phyloP scores from a whole-genome alignment of 768 basidiomycete species.

The Kwoniella botswanensis region DNA sequence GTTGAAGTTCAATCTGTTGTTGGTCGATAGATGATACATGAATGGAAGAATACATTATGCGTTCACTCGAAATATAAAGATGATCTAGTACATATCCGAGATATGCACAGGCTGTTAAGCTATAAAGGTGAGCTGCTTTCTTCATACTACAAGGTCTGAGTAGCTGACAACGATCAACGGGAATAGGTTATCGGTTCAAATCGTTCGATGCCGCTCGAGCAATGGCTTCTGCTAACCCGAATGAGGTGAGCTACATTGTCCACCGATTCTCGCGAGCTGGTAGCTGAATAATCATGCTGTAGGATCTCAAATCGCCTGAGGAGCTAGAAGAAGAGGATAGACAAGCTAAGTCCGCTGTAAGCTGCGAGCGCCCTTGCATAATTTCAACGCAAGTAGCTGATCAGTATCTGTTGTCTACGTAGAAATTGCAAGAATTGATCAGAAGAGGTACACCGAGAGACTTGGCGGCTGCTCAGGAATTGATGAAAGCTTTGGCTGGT shows the following conservation, averaged over 20 bases:
- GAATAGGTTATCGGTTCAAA: constrained; percentile 61
- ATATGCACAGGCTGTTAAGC: constrained; percentile 91
- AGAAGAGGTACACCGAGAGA: constrained; percentile 94
- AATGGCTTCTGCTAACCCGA: constrained; percentile 57
- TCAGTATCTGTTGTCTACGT: neutral
- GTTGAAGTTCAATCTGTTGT: neutral
- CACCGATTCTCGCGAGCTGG: neutral
- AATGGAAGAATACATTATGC: constrained; percentile 95
- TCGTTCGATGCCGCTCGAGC: constrained; percentile 59
- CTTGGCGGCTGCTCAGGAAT: constrained; percentile 90
- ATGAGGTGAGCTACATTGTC: constrained; percentile 51
- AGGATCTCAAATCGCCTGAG: constrained; percentile 92
- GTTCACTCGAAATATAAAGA: constrained; percentile 88
- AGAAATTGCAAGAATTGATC: constrained; percentile 97
- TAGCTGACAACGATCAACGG: neutral
- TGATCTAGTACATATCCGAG: constrained; percentile 92
- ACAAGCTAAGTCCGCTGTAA: constrained; percentile 81
- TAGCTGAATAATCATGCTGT: neutral
- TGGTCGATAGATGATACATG: constrained; percentile 69
- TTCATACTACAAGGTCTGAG: neutral
- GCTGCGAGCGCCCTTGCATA: constrained; percentile 23
- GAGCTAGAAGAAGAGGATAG: constrained; percentile 96
- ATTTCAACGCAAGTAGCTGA: too few relatives aligned
- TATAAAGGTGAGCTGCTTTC: constrained; percentile 76
- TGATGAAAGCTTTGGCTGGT: constrained; percentile 94